Conservation (phyloP, 805 yeast genomes). For the Schwanniomyces polymorphus region DNA sequence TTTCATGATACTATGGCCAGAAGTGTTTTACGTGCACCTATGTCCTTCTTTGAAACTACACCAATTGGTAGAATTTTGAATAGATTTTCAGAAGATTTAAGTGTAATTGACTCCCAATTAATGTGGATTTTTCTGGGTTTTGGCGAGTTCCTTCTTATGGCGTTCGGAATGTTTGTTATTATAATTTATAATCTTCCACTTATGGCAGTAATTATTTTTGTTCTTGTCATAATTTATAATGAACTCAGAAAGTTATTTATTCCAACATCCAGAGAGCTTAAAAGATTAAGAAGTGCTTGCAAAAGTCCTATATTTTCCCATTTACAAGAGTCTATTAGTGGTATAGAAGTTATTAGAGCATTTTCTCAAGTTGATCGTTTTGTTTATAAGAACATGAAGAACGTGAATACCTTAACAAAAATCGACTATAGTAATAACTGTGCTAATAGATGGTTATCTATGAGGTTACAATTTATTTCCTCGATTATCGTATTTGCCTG, state of each 20-base stretch:
- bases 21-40: conserved; percentile 68
- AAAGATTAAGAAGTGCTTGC: conserved; percentile 39
- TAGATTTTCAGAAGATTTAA: conserved; percentile 86
- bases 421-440: conserved; percentile 35
- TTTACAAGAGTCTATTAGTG: conserved; percentile 36
- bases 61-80: conserved; percentile 90
- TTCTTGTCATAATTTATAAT: conserved; percentile 22
- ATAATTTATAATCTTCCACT: conserved; percentile 38
- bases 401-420: conserved; percentile 35
- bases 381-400: conserved; percentile 21
- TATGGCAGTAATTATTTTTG: conserved; percentile 39
- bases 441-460: conserved; percentile 37
- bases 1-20: conserved; percentile 39
- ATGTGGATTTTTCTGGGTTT: conserved; percentile 41
- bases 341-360: conserved; percentile 38
- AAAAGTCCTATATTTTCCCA: conserved; percentile 40
- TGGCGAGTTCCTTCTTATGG: conserved; percentile 60
- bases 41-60: conserved; percentile 80
- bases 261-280: conserved; percentile 38
- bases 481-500: conserved; percentile 27
- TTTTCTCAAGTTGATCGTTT: conserved; percentile 28
- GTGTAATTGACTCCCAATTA: conserved; percentile 76
- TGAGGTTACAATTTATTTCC: conserved; percentile 32
- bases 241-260: conserved; percentile 31
- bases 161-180: conserved; percentile 54